Evolutionary conservation across 164 flowering plant species (phyloP), one percentile per base, ranked within the genome.

Genomic region (Tinospora cordifolia): DNA sequence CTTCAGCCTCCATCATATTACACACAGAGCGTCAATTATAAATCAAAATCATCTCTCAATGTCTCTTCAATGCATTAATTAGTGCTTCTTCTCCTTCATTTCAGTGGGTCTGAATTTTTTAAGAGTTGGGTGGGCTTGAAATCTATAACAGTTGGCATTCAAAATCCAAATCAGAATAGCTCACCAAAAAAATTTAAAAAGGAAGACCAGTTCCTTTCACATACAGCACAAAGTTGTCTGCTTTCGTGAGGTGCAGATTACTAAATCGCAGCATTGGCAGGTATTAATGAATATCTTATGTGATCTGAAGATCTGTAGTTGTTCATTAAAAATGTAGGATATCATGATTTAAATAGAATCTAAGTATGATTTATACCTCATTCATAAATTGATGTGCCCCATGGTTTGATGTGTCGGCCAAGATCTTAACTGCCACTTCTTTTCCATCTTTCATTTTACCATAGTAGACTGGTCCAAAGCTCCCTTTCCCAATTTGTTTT

Each of bases 391-490:
- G 98, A 65, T 82, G 80, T 63, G 84, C 86, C 38, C 87, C 87
- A 74, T 93, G 91, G 78, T 79, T 84, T 58, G 92, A 84, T 71
- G 86, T 77, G 63, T 90, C 96, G 63, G 90, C 89, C 89, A 87
- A 87, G 71, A 83, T 81, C 83, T 93, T 91, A 13, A 88, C 97
- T 51, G 98, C 98, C 10, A 93, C 83, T 78, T 93, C 98, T 72
- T 87, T 91, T 62, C 91, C 93, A 69, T 91, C 97, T 77, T 82
- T 84, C 91, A 93, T 84, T 75, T 77, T 90, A 7, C 98, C 97
- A 81, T 91, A 87, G 79, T 87, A 93, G 59, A 93, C 98, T 34
- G 90, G 84, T n/a, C 98, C 98, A 79, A 90, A 93, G 76, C 98
- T 90, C 68, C 98, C 97, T 80, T 85, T 83, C 49, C 98, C 98